phyloP scores from a whole-genome alignment of 2,329 filamentous ascomycete genomes.

The Penicillium sp. region DNA sequence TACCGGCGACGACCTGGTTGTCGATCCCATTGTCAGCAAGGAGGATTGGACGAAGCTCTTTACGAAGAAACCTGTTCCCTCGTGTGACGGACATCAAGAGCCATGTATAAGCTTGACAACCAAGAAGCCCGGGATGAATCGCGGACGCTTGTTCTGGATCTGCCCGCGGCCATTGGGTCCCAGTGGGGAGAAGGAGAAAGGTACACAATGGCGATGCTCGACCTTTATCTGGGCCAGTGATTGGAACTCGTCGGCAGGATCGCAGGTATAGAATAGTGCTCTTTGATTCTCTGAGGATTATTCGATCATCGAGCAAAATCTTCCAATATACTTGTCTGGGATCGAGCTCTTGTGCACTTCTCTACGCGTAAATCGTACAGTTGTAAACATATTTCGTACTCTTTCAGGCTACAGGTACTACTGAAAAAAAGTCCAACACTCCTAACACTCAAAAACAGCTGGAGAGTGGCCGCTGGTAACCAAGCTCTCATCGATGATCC shows the following conservation, averaged over 20 bases:
- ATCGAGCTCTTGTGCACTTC: background rate
- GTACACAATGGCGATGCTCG: slow-evolving; percentile 81
- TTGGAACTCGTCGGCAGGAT: slow-evolving; percentile 50
- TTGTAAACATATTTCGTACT: too few species aligned
- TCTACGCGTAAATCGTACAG: background rate
- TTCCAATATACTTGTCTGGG: too few species aligned
- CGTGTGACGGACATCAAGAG: slow-evolving; percentile 81
- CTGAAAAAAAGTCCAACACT: too few species aligned
- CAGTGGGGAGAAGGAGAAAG: slow-evolving; percentile 79
- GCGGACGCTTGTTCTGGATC: slow-evolving; percentile 67
- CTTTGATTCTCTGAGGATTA: background rate
- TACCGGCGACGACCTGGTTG: slow-evolving; percentile 51
- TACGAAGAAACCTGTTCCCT: slow-evolving; percentile 70
- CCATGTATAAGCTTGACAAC: slow-evolving; percentile 81
- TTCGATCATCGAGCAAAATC: background rate
- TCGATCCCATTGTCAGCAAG: slow-evolving; percentile 71
- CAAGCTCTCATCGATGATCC: too few species aligned
- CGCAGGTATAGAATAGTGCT: background rate
- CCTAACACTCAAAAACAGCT: too few species aligned
- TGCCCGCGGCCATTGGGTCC: slow-evolving; percentile 79
- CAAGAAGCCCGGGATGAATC: slow-evolving; percentile 87
- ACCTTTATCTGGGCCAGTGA: slow-evolving; percentile 77
- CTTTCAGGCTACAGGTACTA: too few species aligned
- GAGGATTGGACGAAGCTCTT: slow-evolving; percentile 87
- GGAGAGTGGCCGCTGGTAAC: too few species aligned